These are phyloP conservation scores for Diaporthe sp. DNA, from an alignment of 2,329 filamentous ascomycete species.

Conservation along the genomic window DNA sequence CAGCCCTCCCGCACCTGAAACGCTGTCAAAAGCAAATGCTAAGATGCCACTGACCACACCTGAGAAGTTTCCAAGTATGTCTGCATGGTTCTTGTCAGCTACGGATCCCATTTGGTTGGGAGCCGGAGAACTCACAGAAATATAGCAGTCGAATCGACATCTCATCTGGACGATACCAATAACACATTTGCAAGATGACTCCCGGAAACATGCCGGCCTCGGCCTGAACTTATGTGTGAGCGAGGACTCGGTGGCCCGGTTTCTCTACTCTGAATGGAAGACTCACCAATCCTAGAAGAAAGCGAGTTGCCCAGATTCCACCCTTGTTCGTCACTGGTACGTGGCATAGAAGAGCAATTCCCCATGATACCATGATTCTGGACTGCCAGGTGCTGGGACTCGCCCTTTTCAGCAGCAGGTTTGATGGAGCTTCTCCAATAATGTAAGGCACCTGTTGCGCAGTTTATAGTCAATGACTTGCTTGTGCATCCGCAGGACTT, in stretches of 20 bases:
- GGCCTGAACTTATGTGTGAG: constrained; percentile 44
- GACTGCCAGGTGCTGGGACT: constrained; percentile 44
- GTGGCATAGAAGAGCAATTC: constrained; percentile 52
- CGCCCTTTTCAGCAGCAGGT: constrained; percentile 36
- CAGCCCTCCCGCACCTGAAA: constrained; percentile 51
- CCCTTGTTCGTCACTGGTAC: constrained; percentile 54
- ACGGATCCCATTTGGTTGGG: background rate
- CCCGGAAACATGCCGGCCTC: constrained; percentile 60
- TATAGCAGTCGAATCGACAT: constrained; percentile 61
- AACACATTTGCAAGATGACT: constrained; percentile 59
- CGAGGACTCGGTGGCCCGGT: constrained; percentile 28
- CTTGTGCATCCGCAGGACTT: too few relatives aligned
- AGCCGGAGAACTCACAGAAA: constrained; percentile 41
- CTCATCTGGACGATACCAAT: constrained; percentile 64
- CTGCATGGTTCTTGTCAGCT: constrained; percentile 40
- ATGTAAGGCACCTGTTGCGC: constrained; percentile 36
- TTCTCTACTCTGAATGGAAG: constrained; percentile 47
- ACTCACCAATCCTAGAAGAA: constrained; percentile 49
- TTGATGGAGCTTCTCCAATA: constrained; percentile 38
- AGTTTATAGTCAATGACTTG: too few relatives aligned
- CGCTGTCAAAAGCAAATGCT: constrained; percentile 59
- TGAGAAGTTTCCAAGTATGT: constrained; percentile 57
- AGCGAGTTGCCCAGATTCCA: constrained; percentile 55
- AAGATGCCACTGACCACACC: constrained; percentile 58
- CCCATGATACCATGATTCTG: constrained; percentile 58